Percentiles rank a stretch among this genome's conserved stretches.
Evolutionary conservation across 2,329 filamentous ascomycete species (phyloP).

Genomic region (Stromatinia cepivora): DNA sequence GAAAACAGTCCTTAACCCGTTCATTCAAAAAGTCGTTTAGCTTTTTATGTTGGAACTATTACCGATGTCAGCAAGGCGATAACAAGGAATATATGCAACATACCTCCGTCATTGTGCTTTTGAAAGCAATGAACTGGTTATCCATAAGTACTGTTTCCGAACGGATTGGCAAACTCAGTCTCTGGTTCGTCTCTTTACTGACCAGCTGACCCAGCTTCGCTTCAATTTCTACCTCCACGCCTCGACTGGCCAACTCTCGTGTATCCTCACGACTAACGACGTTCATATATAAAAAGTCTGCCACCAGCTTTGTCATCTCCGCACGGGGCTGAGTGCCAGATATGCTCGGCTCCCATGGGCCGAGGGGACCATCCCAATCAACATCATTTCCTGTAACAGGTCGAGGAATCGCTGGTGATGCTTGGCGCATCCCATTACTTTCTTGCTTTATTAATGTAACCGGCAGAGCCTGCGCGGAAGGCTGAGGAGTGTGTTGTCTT

Average conservation of each 20-base stretch:
- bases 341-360: conserved; percentile 66
- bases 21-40: conserved; percentile 86
- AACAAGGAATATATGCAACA: conserved; percentile 37
- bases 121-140: conserved; percentile 65
- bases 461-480: conserved; percentile 22
- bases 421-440: conserved; percentile 35
- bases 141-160: conserved; percentile 71
- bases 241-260: conserved; percentile 60
- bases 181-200: conserved; percentile 67
- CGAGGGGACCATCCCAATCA: conserved; percentile 42
- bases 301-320: conserved; percentile 72
- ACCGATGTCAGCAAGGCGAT: conserved; percentile 26
- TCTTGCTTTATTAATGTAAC: conserved; percentile 32
- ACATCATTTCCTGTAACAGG: conserved; percentile 18
- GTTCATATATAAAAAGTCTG: conserved; percentile 75
- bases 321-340: conserved; percentile 70
- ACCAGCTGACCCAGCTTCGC: conserved; percentile 86
- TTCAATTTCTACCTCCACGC: conserved; percentile 85
- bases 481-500: conserved; percentile 26
- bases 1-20: conserved; percentile 58
- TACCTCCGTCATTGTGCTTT: conserved; percentile 89
- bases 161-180: conserved; percentile 65
- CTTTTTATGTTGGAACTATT: conserved; percentile 72
- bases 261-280: conserved; percentile 69
- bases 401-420: conserved; percentile 26